phyloP scores from a whole-genome alignment of 768 basidiomycete genomes.

The Phylloporus sp. region DNA sequence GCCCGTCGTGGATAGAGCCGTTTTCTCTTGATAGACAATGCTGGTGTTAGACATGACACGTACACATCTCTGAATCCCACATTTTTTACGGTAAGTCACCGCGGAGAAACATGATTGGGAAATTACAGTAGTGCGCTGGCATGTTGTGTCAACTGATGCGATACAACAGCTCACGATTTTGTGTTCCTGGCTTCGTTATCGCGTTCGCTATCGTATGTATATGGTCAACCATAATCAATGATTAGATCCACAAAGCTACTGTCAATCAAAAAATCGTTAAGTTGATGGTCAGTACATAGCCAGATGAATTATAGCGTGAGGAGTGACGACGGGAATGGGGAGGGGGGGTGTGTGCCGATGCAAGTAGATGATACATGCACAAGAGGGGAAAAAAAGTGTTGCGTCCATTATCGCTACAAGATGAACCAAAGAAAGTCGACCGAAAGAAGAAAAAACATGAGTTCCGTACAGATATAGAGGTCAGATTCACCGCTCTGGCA shows the following conservation, averaged over 20 bases:
- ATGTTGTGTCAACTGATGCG: too few relatives aligned
- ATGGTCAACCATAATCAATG: neutral
- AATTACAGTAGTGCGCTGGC: too few relatives aligned
- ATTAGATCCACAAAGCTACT: neutral
- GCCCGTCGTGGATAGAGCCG: too few relatives aligned
- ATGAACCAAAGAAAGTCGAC: slow-evolving; percentile 2
- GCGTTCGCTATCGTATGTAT: neutral
- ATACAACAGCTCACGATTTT: too few relatives aligned
- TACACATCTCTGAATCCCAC: too few relatives aligned
- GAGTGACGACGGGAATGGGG: too few relatives aligned
- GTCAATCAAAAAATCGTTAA: slow-evolving; percentile 9
- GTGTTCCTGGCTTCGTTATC: too few relatives aligned
- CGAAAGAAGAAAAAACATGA: neutral
- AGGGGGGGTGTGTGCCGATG: slow-evolving; percentile 9
- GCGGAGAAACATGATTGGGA: too few relatives aligned
- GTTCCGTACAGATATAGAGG: neutral
- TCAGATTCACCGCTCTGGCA: slow-evolving; percentile 40
- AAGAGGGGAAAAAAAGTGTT: neutral
- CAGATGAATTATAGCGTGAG: slow-evolving; percentile 12
- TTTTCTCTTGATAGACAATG: too few relatives aligned
- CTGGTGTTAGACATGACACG: too few relatives aligned
- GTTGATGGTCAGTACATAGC: slow-evolving; percentile 13
- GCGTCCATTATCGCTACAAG: slow-evolving; percentile 22
- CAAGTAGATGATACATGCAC: slow-evolving; percentile 15
- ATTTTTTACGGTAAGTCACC: too few relatives aligned